Base-by-base conservation (phyloP, 345 rosid species). In the Psidium friedrichsthalianum region DNA sequence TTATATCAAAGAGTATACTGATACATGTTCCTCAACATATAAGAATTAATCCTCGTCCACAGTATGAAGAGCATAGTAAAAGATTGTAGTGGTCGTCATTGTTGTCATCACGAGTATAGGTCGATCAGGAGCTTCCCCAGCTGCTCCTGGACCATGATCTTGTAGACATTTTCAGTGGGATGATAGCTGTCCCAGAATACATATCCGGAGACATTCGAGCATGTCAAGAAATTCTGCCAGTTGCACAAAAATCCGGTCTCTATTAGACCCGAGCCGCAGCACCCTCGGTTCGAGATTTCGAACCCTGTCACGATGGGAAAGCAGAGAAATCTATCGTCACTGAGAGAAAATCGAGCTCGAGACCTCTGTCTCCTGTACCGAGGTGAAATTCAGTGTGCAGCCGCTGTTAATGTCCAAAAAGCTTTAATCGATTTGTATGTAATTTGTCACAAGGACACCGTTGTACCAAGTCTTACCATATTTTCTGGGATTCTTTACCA, bases 111-210 rank as follows among this genome's bases (percentile, higher is more conserved):
- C 16, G 49, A 49, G 83, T 52, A 54, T 25, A 78, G 61, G 21
- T 84, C 27, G 20, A 15, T 44, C 78, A 84, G 56, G 9, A 84
- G 51, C 51, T 59, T 84, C 56, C 27, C 27, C 32, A 59, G 53
- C 42, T 82, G 2, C 49, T 82, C 16, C 15, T 51, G 56, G 20
- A 86, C 5, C 11, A 91, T 55, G 29, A 86, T 16, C 80, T 51
- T 82, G 82, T 90, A 89, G 18, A 91, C 74, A 51, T 59, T 82
- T 83, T 92, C 91, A 0, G 94, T 83, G 7, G 91, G 92, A 76
- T 91, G 94, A 84, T 86, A 89, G 51, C 91, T 87, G 61, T 92
- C 93, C 93, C 94, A 92, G 86, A 92, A 92, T 22, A 91, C 47
- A 59, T 88, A 87, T n/a, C 14, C 29, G 1, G 87, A 84, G 29